Percentiles rank a stretch among this genome's conserved stretches.
These are phyloP conservation scores for Stropharia rugosoannulata DNA, from an alignment of 768 basidiomycete species.

Conservation along the genomic window DNA sequence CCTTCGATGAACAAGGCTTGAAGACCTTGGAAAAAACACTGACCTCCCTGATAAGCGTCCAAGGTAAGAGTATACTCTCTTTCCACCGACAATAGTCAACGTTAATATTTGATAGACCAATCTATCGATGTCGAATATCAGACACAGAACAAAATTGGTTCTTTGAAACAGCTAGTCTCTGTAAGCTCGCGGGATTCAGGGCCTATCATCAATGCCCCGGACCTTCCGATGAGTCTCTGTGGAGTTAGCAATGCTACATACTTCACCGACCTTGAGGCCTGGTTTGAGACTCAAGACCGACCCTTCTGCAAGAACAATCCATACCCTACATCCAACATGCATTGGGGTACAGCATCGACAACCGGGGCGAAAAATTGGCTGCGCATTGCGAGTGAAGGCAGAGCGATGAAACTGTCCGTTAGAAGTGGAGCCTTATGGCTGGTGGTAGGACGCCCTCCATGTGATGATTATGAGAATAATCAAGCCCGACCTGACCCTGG, in stretches of 20 bases:
- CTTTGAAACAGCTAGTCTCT: not conserved
- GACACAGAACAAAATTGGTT: not conserved
- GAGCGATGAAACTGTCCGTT: not conserved
- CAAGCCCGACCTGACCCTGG: not conserved
- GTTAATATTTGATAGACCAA: not conserved
- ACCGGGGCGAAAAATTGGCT: not conserved
- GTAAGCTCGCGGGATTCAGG: not conserved
- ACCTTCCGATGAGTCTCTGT: not conserved
- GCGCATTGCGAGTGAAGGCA: not conserved
- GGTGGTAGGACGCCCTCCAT: not conserved
- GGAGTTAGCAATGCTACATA: not conserved
- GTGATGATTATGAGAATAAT: not conserved
- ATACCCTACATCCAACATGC: not conserved
- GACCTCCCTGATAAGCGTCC: not conserved
- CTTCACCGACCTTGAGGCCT: constrained; percentile 1
- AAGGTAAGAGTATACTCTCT: not conserved
- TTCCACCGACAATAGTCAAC: not conserved
- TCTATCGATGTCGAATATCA: not conserved
- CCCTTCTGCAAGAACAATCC: not conserved
- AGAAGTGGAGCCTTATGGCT: not conserved
- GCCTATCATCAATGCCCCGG: not conserved
- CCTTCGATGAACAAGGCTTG: not conserved
- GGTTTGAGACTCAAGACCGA: not conserved
- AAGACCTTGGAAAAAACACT: not conserved
- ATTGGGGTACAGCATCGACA: not conserved